These are phyloP conservation scores for Nicotiana noctiflora DNA, from an alignment of 257 asterid genomes.

Conservation along the genomic window DNA sequence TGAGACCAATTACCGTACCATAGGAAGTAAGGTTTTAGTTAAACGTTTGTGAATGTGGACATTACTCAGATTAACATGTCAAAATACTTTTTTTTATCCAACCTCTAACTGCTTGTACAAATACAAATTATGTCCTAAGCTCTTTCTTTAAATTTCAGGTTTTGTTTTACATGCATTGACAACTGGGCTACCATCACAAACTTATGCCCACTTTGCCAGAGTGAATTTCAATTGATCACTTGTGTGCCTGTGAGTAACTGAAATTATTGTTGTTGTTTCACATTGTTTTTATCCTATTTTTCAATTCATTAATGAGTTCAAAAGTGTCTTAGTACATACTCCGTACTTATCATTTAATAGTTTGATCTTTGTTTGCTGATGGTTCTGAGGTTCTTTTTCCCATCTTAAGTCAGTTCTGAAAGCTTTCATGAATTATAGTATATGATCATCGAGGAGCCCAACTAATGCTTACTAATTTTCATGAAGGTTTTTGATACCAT, in stretches of 20 bases:
- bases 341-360: neutral
- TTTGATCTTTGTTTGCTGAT: slow-evolving; percentile 1
- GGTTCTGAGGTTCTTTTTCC: neutral
- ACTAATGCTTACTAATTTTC: slow-evolving; percentile 19
- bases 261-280: neutral
- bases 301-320: neutral
- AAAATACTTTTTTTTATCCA: neutral
- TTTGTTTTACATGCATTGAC: slow-evolving; percentile 98
- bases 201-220: slow-evolving; percentile 97
- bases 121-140: slow-evolving; percentile 13
- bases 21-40: neutral
- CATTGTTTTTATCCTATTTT: neutral
- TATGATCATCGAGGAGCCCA: slow-evolving; percentile 2
- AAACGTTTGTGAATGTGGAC: slow-evolving; percentile 3
- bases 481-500: slow-evolving; percentile 88
- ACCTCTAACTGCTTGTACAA: slow-evolving; percentile 12
- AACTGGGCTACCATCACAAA: slow-evolving; percentile 98
- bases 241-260: slow-evolving; percentile 94
- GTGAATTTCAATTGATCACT: slow-evolving; percentile 91
- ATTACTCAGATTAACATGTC: neutral
- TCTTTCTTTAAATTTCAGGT: slow-evolving; percentile 57
- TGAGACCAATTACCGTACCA: neutral
- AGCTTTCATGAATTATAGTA: neutral
- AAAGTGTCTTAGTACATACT: neutral
- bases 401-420: neutral